Base-by-base conservation (phyloP, 768 basidiomycete genomes). In the Tephrocybe sp. region DNA sequence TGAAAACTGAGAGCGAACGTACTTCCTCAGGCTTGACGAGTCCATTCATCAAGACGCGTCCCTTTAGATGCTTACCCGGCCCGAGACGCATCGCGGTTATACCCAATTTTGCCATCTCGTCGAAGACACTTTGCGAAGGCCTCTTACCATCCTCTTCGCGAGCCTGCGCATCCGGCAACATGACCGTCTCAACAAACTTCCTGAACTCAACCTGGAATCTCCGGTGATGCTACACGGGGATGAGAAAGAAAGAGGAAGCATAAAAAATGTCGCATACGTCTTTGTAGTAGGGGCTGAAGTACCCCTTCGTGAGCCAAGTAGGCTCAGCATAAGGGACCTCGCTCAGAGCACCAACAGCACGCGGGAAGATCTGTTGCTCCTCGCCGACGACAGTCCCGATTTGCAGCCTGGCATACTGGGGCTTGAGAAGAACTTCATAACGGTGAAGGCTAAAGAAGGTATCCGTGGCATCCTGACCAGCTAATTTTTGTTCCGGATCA, bases 401-500 rank as follows among this genome's bases (percentile, higher is more conserved):
- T 52, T 82, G 77, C 11, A 94, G 75, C 2, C 89, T 81, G 44
- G 75, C 67, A 58, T 85, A 91, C 48, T 89, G 86, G 0, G 89
- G 84, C 55, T 77, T 83, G 49, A 77, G 70, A 37, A 97, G 77
- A 13, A 97, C 82, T 59, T 95, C 93, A 34, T 85, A 79, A 19
- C 91, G 80, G 63, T 98, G 94, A 33, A 97, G 82, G 45, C 88
- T 82, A 59, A 86, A 97, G 73, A 97, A 97, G 4, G 79, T 78
- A 29, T 91, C 86, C 0, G 93, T 95, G 1, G 86, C 86, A 58
- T 97, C 93, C 64, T 89, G 77, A 8, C 91, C 93, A 43, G 89
- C 91, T 86, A 69, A 44, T 80, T 71, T 24, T 15, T 9, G 33
- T 34, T 34, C 33, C 8, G 15, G 12, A 12, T 30, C 15, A 34